A percentile compares a stretch with the other conserved stretches of the same genome.
Evolutionary conservation across 257 asterid genomes (phyloP).

Genomic region (Primulina huaijiensis): DNA sequence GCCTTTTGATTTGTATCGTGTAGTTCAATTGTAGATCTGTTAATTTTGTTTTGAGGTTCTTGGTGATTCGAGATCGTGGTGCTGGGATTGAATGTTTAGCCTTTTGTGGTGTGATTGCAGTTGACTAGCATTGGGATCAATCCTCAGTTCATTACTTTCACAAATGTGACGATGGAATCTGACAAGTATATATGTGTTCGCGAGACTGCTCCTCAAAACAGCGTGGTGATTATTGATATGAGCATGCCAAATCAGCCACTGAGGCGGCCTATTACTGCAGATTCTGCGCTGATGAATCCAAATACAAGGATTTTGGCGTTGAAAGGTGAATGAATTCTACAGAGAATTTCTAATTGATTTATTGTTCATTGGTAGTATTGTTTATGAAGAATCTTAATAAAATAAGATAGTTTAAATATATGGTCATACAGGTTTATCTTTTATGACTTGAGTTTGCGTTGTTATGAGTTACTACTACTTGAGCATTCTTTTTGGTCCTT

Average conservation of each 20-base stretch:
- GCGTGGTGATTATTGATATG: conserved; percentile 64
- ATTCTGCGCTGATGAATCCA: conserved; percentile 72
- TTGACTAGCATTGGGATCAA: conserved; percentile 63
- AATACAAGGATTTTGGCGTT: conserved; percentile 58
- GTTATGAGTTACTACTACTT: not conserved
- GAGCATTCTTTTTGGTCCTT: not conserved
- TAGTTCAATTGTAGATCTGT: conserved; percentile 31
- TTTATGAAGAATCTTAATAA: not conserved
- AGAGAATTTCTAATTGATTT: not conserved
- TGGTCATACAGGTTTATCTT: not conserved
- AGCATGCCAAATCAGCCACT: conserved; percentile 63
- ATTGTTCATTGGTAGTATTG: not conserved
- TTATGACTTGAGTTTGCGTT: not conserved
- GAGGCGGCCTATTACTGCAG: conserved; percentile 69
- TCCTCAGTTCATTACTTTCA: conserved; percentile 60
- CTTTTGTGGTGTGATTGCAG: conserved; percentile 39
- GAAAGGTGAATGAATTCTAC: conserved; percentile 50
- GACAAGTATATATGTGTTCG: conserved; percentile 67
- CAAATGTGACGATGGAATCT: conserved; percentile 72
- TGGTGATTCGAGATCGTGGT: conserved; percentile 22
- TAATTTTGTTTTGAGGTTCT: conserved; percentile 21
- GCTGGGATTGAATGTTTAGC: conserved; percentile 14
- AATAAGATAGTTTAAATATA: not conserved
- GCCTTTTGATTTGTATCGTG: conserved; percentile 3
- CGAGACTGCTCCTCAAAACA: conserved; percentile 63